phyloP scores from a whole-genome alignment of 306 rosid genomes.

The Amphicarpaea edgeworthii region DNA sequence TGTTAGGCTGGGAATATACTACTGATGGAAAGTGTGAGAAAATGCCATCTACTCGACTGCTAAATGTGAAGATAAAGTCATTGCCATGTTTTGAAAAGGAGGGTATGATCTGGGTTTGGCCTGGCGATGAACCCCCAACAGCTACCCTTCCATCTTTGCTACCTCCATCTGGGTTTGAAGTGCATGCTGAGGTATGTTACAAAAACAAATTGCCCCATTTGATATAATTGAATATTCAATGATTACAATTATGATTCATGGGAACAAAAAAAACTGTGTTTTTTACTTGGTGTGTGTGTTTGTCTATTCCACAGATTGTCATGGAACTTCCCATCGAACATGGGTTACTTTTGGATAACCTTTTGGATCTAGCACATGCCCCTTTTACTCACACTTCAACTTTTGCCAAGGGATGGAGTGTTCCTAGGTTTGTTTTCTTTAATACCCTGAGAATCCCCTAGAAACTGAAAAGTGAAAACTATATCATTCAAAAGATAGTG shows the following conservation, averaged over 20 bases:
- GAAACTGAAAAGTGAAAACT: background rate
- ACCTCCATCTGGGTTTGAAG: slow-evolving; percentile 87
- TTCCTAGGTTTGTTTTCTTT: slow-evolving; percentile 78
- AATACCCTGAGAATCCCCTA: background rate
- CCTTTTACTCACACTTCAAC: slow-evolving; percentile 99
- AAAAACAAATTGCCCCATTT: slow-evolving; percentile 12
- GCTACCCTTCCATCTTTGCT: slow-evolving; percentile 75
- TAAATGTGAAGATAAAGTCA: slow-evolving; percentile 78
- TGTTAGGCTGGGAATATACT: slow-evolving; percentile 92
- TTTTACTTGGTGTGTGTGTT: slow-evolving; percentile 30
- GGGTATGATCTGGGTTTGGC: slow-evolving; percentile 99
- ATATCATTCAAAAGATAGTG: slow-evolving; percentile 15
- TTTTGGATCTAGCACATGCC: slow-evolving; percentile 97
- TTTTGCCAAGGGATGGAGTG: slow-evolving; percentile 96
- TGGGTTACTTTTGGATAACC: slow-evolving; percentile 95
- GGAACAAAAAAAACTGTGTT: background rate
- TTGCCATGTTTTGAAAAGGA: slow-evolving; percentile 91
- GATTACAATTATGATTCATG: slow-evolving; percentile 18
- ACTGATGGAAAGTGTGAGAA: slow-evolving; percentile 97
- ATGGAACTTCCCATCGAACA: slow-evolving; percentile 95
- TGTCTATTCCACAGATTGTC: slow-evolving; percentile 64
- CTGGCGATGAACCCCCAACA: slow-evolving; percentile 86
- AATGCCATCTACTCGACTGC: slow-evolving; percentile 88
- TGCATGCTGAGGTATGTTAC: slow-evolving; percentile 87
- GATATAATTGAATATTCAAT: slow-evolving; percentile 22